These are phyloP conservation scores for Acanthamoeba royreba DNA, from an alignment of 208 protist species.

Conservation along the genomic window DNA sequence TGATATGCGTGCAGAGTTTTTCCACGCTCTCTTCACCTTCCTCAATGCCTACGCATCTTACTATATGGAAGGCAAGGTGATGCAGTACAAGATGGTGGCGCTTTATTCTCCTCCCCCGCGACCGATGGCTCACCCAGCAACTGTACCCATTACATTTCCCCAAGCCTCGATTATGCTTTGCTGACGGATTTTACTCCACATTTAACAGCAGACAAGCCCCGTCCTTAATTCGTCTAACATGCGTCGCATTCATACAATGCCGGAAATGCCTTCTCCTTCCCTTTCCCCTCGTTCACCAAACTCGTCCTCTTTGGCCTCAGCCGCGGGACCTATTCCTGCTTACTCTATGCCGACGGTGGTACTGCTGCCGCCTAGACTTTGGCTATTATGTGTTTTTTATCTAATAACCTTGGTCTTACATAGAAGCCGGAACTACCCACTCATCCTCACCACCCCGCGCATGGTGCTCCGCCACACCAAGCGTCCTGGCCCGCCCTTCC, in stretches of 20 bases:
- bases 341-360: background rate
- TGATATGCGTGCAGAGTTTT: background rate
- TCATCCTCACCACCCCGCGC: background rate
- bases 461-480: background rate
- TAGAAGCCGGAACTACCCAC: background rate
- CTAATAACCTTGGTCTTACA: background rate
- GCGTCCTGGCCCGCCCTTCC: background rate
- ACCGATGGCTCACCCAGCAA: background rate
- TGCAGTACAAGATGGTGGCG: background rate
- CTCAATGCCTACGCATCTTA: constrained; percentile 10
- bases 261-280: background rate
- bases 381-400: background rate
- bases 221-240: background rate
- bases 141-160: background rate
- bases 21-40: background rate
- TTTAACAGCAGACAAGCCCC: background rate
- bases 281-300: background rate
- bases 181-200: no score
- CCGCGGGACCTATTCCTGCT: background rate
- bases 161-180: background rate
- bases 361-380: background rate
- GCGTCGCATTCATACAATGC: background rate
- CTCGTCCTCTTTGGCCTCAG: background rate
- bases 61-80: constrained; percentile 8
- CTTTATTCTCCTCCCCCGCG: background rate